A percentile compares a stretch with the other conserved stretches of the same genome.
Evolutionary conservation across 805 yeast genomes (phyloP).

Genomic region (Phaffomyces opuntiae): DNA sequence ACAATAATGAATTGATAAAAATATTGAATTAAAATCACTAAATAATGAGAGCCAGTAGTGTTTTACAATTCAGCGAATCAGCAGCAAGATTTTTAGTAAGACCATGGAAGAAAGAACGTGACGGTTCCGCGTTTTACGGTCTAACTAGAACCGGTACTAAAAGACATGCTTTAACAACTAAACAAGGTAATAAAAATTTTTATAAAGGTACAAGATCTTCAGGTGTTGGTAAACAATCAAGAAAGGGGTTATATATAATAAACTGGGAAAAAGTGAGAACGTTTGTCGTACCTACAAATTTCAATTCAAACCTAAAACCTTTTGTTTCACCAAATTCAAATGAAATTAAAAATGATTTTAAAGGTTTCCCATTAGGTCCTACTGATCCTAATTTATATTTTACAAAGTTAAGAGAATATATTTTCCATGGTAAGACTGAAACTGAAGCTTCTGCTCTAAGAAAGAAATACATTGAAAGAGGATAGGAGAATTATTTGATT

Average conservation of each 20-base stretch:
- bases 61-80: conserved; percentile 41
- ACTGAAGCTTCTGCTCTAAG: conserved; percentile 22
- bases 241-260: conserved; percentile 66
- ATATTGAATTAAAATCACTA: not conserved
- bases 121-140: conserved; percentile 84
- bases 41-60: conserved; percentile 42
- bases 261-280: conserved; percentile 87
- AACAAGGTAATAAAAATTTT: conserved; percentile 88
- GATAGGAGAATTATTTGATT: conserved; percentile 11
- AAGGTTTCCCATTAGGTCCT: conserved; percentile 66
- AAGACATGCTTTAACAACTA: conserved; percentile 78
- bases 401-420: conserved; percentile 65
- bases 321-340: conserved; percentile 73
- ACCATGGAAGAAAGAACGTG: conserved; percentile 85
- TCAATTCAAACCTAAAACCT: conserved; percentile 51
- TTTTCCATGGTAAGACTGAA: conserved; percentile 61
- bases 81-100: conserved; percentile 48
- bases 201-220: conserved; percentile 96
- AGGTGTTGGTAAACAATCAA: conserved; percentile 80
- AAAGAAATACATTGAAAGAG: conserved; percentile 25
- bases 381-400: conserved; percentile 68
- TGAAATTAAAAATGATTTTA: conserved; percentile 55
- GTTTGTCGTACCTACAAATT: conserved; percentile 65
- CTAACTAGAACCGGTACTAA: conserved; percentile 70
- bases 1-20: not conserved